Evolutionary conservation across 768 basidiomycete genomes (phyloP).

Genomic region (Chiua virens): DNA sequence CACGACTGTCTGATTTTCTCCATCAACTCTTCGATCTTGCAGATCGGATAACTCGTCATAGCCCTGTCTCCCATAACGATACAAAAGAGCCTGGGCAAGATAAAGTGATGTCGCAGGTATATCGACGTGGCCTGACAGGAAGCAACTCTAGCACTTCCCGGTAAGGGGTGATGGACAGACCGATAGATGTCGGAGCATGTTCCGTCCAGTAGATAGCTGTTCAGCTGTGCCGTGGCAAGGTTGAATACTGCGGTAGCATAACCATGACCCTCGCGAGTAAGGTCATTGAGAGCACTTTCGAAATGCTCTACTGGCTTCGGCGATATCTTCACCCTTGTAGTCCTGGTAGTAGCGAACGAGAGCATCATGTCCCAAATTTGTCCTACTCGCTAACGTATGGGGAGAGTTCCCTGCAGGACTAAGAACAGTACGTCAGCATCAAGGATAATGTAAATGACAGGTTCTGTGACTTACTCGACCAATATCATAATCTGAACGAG

Average conservation of each 20-base stretch:
- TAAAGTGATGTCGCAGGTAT: constrained; percentile 2
- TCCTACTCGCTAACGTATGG: background rate
- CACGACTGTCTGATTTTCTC: background rate
- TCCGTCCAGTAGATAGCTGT: background rate
- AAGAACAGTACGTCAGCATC: no score
- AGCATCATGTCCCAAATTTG: constrained; percentile 1
- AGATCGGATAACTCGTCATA: background rate
- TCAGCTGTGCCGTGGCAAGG: constrained; percentile 10
- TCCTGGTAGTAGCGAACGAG: background rate
- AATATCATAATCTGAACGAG: no score
- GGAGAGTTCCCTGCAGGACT: no score
- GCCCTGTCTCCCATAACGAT: background rate
- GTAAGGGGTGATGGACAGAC: background rate
- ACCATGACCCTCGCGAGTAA: background rate
- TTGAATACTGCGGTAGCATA: constrained; percentile 12
- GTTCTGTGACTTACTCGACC: no score
- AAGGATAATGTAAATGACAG: no score
- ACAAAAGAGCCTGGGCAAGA: constrained; percentile 10
- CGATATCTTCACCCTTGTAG: background rate
- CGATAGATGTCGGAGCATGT: background rate
- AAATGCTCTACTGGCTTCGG: constrained; percentile 3
- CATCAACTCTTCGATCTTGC: background rate
- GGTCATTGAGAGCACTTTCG: background rate
- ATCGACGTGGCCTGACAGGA: background rate
- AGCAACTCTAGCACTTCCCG: constrained; percentile 9